Percentiles rank a stretch among this genome's conserved stretches.
Evolutionary conservation across 164 flowering plant genomes (phyloP).

Genomic region (Amborella trichopoda): DNA sequence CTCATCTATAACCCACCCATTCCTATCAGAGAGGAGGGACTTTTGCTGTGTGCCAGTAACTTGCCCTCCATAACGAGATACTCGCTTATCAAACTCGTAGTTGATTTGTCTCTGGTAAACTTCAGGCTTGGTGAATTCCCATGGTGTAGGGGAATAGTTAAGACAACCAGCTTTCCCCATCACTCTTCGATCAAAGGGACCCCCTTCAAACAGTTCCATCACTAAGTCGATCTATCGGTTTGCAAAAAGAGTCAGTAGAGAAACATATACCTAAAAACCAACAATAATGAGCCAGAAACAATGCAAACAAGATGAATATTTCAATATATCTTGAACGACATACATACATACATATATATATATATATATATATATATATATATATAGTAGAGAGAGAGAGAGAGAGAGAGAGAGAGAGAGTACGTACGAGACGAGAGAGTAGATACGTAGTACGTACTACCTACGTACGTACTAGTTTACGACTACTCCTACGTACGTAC

Average conservation of each 20-base stretch:
- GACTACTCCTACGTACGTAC: too few relatives aligned
- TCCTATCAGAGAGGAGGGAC: conserved; percentile 40
- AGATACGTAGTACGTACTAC: too few relatives aligned
- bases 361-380: not conserved
- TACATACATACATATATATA: not conserved
- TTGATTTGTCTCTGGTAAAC: conserved; percentile 62
- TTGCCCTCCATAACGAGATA: conserved; percentile 76
- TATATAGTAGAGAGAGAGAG: too few relatives aligned
- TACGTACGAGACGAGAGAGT: too few relatives aligned
- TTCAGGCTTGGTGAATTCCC: conserved; percentile 76
- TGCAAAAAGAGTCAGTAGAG: conserved; percentile 53
- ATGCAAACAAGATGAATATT: too few relatives aligned
- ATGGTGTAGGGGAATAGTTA: conserved; percentile 61
- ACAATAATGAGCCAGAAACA: too few relatives aligned
- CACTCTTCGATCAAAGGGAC: conserved; percentile 55
- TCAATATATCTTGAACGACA: not conserved
- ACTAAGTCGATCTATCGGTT: conserved; percentile 48
- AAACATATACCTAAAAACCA: conserved; percentile 62
- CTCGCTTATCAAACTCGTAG: conserved; percentile 51
- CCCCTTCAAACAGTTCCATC: conserved; percentile 67
- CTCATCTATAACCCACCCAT: conserved; percentile 85
- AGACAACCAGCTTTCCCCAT: conserved; percentile 79
- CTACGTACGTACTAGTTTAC: too few relatives aligned
- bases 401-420: too few relatives aligned
- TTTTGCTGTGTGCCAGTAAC: conserved; percentile 84